These are phyloP conservation scores for Lentinula novae-zelandiae DNA, from an alignment of 1,284 basidiomycete species.

Conservation along the genomic window DNA sequence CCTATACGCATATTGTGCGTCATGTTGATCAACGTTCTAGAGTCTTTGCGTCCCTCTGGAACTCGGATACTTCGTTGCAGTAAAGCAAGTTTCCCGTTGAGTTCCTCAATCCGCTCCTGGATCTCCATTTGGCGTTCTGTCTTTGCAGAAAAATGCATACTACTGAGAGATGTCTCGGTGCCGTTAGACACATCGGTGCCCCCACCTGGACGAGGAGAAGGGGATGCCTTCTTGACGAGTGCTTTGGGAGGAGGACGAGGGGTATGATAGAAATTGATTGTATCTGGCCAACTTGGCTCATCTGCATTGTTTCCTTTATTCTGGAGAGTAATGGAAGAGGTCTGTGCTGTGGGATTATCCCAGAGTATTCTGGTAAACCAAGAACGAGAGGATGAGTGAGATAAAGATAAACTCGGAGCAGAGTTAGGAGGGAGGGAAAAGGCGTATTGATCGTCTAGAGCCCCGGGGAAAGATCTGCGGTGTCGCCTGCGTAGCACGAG, in stretches of 20 bases:
- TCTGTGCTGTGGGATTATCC: background rate
- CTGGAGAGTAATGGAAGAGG: background rate
- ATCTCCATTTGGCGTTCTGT: constrained; percentile 16
- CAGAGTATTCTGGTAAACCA: background rate
- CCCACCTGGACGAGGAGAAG: background rate
- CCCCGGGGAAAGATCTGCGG: background rate
- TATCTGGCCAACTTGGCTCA: background rate
- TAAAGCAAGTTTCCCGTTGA: constrained; percentile 7
- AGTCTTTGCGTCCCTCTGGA: background rate
- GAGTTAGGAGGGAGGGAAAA: background rate
- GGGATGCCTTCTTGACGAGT: background rate
- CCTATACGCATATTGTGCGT: constrained; percentile 12
- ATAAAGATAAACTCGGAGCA: background rate
- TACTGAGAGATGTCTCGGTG: constrained; percentile 7
- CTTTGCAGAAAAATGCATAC: constrained; percentile 9
- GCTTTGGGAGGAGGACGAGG: background rate
- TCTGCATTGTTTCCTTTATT: background rate
- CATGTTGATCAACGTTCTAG: constrained; percentile 12
- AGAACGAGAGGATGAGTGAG: background rate
- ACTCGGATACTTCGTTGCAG: background rate
- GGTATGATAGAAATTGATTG: constrained; percentile 5
- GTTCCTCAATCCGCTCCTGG: constrained; percentile 12
- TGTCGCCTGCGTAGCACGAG: background rate
- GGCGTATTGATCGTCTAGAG: background rate
- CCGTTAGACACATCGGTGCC: constrained; percentile 1